Base-by-base conservation (phyloP, 495 filamentous ascomycete species). In the Parmelia sp. region DNA sequence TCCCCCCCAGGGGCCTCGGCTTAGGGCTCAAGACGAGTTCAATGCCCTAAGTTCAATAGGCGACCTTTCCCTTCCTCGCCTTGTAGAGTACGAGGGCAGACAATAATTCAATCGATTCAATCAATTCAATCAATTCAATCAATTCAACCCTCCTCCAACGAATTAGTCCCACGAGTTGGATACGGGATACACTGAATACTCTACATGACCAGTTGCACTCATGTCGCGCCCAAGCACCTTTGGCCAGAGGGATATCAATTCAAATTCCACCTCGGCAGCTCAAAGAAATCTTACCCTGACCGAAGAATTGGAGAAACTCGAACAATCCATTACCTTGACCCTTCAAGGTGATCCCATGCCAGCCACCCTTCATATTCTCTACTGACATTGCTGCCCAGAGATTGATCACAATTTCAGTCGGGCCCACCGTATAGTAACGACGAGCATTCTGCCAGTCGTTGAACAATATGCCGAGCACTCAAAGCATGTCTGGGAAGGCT, bases 361-460 rank as follows among this genome's bases (percentile, higher is more conserved):
- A 23, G 31, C 42, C 29, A 40, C 17, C 29, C n/a, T 3, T 27
- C 37, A 58, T 23, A 40, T 36, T 5, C 29, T 67, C 66, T 67
- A 63, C 55, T 62, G 45, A 60, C n/a, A 57, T 55, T 65, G 4
- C 36, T 10, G n/a, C 45, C 15, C 64, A 96, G 94, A 98, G 77
- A 98, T 98, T 77, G 94, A 98, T 74, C 88, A 91, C 75, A 98
- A 98, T 71, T 98, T 98, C 76, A 96, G 90, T 76, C 90, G 90
- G 71, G 92, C 94, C 27, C 94, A 98, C 74, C 89, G 92, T 58
- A 97, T 97, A 62, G 92, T 98, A 44, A 97, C 94, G 14, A 88
- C 88, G 0, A 96, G 88, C 66, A 96, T 98, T 59, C 78, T 98
- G 12, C 94, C 94, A 19, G 81, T 96, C 5, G 91, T 98, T n/a